Percentiles rank a stretch among this genome's conserved stretches.
phyloP scores from a whole-genome alignment of 2,329 filamentous ascomycete genomes.

The Eurotiales sp. region DNA sequence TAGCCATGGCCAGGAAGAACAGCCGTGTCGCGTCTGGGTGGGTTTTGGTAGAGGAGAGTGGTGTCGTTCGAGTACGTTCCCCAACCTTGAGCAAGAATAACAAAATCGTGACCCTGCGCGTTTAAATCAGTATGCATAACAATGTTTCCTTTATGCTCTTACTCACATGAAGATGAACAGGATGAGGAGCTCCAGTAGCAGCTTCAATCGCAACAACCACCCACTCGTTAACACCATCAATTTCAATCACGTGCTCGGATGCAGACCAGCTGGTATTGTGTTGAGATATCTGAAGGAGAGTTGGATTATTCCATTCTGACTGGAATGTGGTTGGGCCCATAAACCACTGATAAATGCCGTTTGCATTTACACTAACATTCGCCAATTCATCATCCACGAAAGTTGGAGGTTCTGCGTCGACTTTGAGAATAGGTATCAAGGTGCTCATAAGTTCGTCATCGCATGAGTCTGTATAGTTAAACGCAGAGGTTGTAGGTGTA shows the following conservation, averaged over 20 bases:
- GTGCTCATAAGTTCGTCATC: background rate
- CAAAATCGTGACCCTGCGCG: constrained; percentile 62
- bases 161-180: constrained; percentile 60
- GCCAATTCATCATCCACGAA: background rate
- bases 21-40: constrained; percentile 37
- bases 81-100: constrained; percentile 56
- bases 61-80: constrained; percentile 21
- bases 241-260: constrained; percentile 18
- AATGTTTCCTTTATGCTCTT: background rate
- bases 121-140: background rate
- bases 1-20: constrained; percentile 36
- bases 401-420: background rate
- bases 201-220: constrained; percentile 26
- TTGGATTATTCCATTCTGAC: constrained; percentile 17
- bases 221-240: constrained; percentile 24
- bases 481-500: constrained; percentile 19
- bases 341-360: background rate
- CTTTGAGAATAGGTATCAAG: background rate
- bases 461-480: background rate
- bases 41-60: constrained; percentile 23
- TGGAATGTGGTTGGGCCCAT: background rate
- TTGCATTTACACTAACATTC: background rate
- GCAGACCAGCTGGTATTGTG: constrained; percentile 9
- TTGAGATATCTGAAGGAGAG: constrained; percentile 9
- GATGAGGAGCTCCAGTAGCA: constrained; percentile 40